Evolutionary conservation across 495 filamentous ascomycete genomes (phyloP).

Genomic region (Penicillium cataractarum): DNA sequence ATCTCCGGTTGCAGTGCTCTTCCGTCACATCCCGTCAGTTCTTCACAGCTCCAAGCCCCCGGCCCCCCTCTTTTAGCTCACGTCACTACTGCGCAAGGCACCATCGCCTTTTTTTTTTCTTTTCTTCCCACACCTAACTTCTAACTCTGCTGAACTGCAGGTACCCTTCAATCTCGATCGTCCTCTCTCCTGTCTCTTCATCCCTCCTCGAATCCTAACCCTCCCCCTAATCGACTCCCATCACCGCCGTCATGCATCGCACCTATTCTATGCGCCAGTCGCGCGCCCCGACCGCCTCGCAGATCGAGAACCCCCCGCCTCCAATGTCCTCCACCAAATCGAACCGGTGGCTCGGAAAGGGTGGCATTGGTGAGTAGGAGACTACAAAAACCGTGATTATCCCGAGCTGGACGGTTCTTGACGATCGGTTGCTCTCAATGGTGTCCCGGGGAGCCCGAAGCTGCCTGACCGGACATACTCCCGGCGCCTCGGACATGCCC

Average conservation of each 20-base stretch:
- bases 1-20: constrained; percentile 38
- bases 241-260: constrained; percentile 75
- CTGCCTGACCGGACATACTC: constrained; percentile 23
- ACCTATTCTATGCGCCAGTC: constrained; percentile 98
- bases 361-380: constrained; percentile 73
- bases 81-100: constrained; percentile 49
- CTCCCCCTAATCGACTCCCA: constrained; percentile 7
- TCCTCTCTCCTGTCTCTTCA: neutral
- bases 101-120: constrained; percentile 24
- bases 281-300: constrained; percentile 88
- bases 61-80: constrained; percentile 31
- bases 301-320: constrained; percentile 90
- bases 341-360: constrained; percentile 81
- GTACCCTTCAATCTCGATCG: constrained; percentile 14
- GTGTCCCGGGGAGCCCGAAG: constrained; percentile 5
- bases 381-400: neutral
- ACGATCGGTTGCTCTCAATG: neutral
- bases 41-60: constrained; percentile 5
- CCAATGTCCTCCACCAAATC: constrained; percentile 90
- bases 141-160: constrained; percentile 24
- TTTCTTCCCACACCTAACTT: constrained; percentile 21
- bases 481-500: neutral
- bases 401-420: neutral
- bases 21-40: constrained; percentile 39
- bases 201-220: constrained; percentile 1